Evolutionary conservation across 164 flowering plant species (phyloP).

Genomic region (Houttuynia cordata): DNA sequence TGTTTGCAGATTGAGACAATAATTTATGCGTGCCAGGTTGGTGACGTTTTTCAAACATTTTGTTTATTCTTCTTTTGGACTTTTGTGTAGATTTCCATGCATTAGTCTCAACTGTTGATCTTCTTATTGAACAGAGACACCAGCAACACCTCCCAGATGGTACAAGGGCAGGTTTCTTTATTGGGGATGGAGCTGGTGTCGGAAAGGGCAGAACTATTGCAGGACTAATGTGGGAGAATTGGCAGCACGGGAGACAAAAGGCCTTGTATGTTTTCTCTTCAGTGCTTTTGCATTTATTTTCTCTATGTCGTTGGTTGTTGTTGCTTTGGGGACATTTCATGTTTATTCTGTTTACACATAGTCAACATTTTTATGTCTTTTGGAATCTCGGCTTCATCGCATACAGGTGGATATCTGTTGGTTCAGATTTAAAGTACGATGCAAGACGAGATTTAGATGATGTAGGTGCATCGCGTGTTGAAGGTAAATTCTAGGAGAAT

Average conservation of each 20-base stretch:
- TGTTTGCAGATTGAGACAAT: constrained; percentile 95
- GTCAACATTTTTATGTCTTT: constrained; percentile 3
- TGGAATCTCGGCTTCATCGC: constrained; percentile 11
- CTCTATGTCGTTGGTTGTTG: neutral
- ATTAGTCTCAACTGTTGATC: neutral
- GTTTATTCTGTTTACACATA: neutral
- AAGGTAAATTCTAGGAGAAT: constrained; percentile 34
- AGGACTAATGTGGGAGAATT: constrained; percentile 96
- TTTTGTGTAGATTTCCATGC: neutral
- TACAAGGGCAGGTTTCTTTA: constrained; percentile 83
- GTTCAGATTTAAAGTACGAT: constrained; percentile 93
- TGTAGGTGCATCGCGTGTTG: constrained; percentile 61
- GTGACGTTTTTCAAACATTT: constrained; percentile 2
- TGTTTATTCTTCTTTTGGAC: neutral
- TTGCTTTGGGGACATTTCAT: neutral
- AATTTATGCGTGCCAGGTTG: constrained; percentile 92
- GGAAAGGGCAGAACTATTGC: constrained; percentile 98
- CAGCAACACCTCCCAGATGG: constrained; percentile 66
- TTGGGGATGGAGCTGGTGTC: constrained; percentile 99
- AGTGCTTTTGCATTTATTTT: neutral
- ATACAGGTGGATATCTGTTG: constrained; percentile 93
- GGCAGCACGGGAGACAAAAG: constrained; percentile 83
- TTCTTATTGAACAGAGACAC: constrained; percentile 50
- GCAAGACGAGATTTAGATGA: constrained; percentile 96
- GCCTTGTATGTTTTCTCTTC: constrained; percentile 55